phyloP scores from a whole-genome alignment of 1,284 basidiomycete species.

The Malassezia nana region DNA sequence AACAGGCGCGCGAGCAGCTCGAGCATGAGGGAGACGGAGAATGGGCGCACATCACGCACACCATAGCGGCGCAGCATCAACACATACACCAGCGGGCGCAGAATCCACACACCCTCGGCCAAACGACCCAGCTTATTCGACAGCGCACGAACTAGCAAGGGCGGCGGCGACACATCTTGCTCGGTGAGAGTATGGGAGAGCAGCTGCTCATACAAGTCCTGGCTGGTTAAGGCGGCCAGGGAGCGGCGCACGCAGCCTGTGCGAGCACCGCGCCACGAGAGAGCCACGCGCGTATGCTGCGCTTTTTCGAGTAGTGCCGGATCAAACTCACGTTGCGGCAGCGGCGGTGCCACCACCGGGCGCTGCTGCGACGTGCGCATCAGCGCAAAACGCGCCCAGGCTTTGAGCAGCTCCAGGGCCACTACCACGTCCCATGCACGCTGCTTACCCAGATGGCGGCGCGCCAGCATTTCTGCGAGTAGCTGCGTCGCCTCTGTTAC shows the following conservation, averaged over 20 bases:
- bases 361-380: constrained; percentile 45
- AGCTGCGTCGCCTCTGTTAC: constrained; percentile 47
- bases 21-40: constrained; percentile 29
- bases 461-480: constrained; percentile 49
- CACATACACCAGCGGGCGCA: constrained; percentile 39
- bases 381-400: constrained; percentile 43
- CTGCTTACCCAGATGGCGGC: constrained; percentile 35
- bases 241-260: constrained; percentile 34
- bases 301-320: constrained; percentile 35
- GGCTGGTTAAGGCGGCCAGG: constrained; percentile 25
- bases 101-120: constrained; percentile 33
- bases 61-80: constrained; percentile 36
- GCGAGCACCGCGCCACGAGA: constrained; percentile 32
- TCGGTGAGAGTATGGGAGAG: constrained; percentile 35
- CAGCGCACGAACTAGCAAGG: constrained; percentile 36
- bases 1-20: constrained; percentile 33
- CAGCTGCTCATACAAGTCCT: constrained; percentile 42
- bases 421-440: constrained; percentile 49
- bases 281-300: constrained; percentile 4
- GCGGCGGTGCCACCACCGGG: constrained; percentile 47
- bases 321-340: constrained; percentile 46
- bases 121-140: constrained; percentile 20
- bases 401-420: constrained; percentile 49
- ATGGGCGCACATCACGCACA: constrained; percentile 24
- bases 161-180: constrained; percentile 35